A percentile compares a stretch with the other conserved stretches of the same genome.
These are phyloP conservation scores for Tubosaeta sp. DNA, from an alignment of 768 basidiomycete species.

Conservation along the genomic window DNA sequence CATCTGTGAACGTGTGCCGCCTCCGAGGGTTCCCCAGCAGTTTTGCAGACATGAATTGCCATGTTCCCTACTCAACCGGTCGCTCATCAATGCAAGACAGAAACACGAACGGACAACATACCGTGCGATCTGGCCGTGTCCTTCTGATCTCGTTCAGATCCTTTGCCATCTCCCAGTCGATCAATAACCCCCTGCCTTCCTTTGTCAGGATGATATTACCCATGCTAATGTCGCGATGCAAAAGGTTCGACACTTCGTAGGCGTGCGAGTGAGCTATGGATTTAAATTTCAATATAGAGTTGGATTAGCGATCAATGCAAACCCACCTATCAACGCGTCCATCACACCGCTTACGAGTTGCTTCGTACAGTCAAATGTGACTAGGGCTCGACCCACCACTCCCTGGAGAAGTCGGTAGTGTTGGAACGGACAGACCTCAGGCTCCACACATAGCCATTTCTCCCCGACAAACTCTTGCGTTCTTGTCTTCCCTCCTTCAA, in stretches of 20 bases:
- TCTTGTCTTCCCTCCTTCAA: not conserved
- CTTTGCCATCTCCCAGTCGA: not conserved
- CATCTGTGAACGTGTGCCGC: slow-evolving; percentile 23
- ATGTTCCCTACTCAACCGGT: not conserved
- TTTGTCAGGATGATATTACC: not conserved
- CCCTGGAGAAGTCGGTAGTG: slow-evolving; percentile 1
- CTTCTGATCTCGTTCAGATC: not conserved
- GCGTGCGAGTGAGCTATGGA: slow-evolving; percentile 21
- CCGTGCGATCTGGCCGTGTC: not conserved
- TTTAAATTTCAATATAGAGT: not conserved
- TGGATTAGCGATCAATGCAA: not conserved
- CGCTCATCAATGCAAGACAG: not conserved
- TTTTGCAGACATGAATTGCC: not conserved
- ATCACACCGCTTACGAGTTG: not conserved
- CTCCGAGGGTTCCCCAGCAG: slow-evolving; percentile 17
- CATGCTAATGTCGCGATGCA: slow-evolving; percentile 26
- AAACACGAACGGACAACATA: not conserved
- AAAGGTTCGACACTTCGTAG: slow-evolving; percentile 7
- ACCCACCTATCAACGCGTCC: not conserved
- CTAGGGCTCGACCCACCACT: not conserved
- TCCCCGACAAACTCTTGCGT: not conserved
- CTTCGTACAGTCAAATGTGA: not conserved
- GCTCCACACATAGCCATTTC: not conserved
- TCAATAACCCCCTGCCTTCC: not conserved
- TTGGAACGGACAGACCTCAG: not conserved